Evolutionary conservation across 768 basidiomycete species (phyloP), one percentile per base, ranked within the genome.

Genomic region (Termitomyces heimii): DNA sequence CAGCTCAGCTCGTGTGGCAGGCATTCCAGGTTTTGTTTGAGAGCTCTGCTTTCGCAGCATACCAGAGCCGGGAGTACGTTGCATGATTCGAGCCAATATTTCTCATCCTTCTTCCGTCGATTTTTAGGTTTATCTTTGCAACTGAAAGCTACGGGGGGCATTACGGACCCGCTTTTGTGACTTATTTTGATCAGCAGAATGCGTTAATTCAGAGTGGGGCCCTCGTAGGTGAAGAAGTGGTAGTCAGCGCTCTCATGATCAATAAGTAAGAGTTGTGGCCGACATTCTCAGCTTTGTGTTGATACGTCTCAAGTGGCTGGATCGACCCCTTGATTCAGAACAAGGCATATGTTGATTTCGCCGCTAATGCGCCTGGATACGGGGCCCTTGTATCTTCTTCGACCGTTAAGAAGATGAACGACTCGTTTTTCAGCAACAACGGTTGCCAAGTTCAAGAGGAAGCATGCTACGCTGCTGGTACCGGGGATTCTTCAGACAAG

Each of bases 111-210:
- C 24, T 18, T 22, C 4, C 8, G 47, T 43, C 10, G 10, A 29
- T 47, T 0, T 29, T 47, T 20, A 85, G 84, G 62, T 85, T 86
- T 60, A 78, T 85, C 35, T 76, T 86, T 51, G 77, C 82, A 1
- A 84, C 85, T 7, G 85, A 88, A 65, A 84, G 82, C 53, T 88
- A 85, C 57, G 85, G 85, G 6, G 84, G 85, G 0, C 84, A 87
- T 63, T 87, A 85, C 65, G 85, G 82, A 1, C 84, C 85, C 4
- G 74, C 73, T 49, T 86, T 86, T 59, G 83, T 84, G 42, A 81
- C 81, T 7, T 85, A 77, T 63, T 86, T 88, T 65, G 75, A 84
- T 35, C 69, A 84, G 57, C 85, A 87, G 66, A 87, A 86, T 51
- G 69, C 69, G 0, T 68, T 75, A 53, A 86, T 87, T 55, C 61